A percentile compares a stretch with the other conserved stretches of the same genome.
phyloP scores from a whole-genome alignment of 305 asterid species.

The Fraxinus xanthoxyloides region DNA sequence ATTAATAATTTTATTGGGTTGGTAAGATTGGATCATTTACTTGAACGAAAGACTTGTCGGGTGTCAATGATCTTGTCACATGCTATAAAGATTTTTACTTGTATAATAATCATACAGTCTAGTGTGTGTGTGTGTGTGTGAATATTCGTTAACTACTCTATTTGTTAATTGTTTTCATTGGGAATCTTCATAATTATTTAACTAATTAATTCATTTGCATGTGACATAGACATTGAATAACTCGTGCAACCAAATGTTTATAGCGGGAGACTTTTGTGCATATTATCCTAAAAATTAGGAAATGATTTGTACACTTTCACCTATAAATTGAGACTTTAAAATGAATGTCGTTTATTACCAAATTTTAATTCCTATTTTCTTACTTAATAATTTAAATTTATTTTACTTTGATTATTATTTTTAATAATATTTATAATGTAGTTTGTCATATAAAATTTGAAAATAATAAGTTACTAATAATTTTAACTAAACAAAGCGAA shows the following conservation, averaged over 20 bases:
- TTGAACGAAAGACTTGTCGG: conserved; percentile 14
- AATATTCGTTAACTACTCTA: conserved; percentile 5
- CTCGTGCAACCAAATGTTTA: not conserved
- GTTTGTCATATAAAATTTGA: too few species aligned
- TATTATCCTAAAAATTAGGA: too few species aligned
- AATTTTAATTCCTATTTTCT: too few species aligned
- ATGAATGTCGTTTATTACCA: too few species aligned
- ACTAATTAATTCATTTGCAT: not conserved
- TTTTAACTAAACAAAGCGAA: too few species aligned
- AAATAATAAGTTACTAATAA: too few species aligned
- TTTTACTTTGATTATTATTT: too few species aligned
- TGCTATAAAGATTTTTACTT: conserved; percentile 23
- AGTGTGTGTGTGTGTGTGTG: not conserved
- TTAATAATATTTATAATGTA: too few species aligned
- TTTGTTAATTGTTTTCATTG: not conserved
- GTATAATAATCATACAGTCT: conserved; percentile 20
- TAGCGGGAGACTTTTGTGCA: too few species aligned
- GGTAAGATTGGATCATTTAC: conserved; percentile 36
- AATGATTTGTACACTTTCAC: too few species aligned
- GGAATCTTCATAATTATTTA: not conserved
- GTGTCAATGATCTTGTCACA: conserved; percentile 31
- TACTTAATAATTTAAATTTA: too few species aligned
- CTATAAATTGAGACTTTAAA: too few species aligned
- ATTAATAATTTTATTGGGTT: conserved; percentile 11
- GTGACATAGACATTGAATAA: not conserved